Evolutionary conservation across 1,139 yeast species (phyloP).

Genomic region (Pichia sp.): DNA sequence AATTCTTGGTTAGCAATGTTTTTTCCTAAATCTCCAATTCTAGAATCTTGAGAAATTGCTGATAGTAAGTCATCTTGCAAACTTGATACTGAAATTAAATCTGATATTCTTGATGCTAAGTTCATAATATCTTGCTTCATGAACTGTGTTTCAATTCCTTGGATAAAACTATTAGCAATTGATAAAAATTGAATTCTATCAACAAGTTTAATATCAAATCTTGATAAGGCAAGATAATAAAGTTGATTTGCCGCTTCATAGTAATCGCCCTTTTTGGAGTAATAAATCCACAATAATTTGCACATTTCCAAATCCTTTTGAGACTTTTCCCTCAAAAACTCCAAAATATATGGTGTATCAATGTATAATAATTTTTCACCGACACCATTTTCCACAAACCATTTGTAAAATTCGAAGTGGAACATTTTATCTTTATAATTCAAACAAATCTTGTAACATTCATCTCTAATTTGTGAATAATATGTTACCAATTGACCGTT

Average conservation of each 20-base stretch:
- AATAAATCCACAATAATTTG: conserved; percentile 83
- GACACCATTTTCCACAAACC: conserved; percentile 81
- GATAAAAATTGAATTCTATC: conserved; percentile 87
- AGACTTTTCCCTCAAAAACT: conserved; percentile 75
- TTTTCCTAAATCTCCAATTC: conserved; percentile 46
- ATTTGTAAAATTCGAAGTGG: conserved; percentile 89
- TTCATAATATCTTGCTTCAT: conserved; percentile 75
- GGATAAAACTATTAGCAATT: conserved; percentile 91
- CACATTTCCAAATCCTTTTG: conserved; percentile 68
- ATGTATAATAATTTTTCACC: conserved; percentile 76
- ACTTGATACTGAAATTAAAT: conserved; percentile 82
- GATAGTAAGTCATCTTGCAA: conserved; percentile 80
- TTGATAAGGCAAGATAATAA: conserved; percentile 70
- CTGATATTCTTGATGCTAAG: conserved; percentile 68
- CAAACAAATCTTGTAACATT: conserved; percentile 73
- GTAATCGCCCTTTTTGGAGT: conserved; percentile 78
- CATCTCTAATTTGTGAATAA: conserved; percentile 60
- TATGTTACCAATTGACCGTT: conserved; percentile 46
- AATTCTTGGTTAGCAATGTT: conserved; percentile 52
- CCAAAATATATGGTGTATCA: conserved; percentile 76
- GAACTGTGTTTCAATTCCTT: conserved; percentile 77
- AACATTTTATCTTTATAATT: conserved; percentile 75
- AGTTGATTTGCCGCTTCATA: conserved; percentile 83
- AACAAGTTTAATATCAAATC: conserved; percentile 63
- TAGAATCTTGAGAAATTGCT: conserved; percentile 55